phyloP scores from a whole-genome alignment of 257 asterid genomes.

The Solanum bulbocastanum region DNA sequence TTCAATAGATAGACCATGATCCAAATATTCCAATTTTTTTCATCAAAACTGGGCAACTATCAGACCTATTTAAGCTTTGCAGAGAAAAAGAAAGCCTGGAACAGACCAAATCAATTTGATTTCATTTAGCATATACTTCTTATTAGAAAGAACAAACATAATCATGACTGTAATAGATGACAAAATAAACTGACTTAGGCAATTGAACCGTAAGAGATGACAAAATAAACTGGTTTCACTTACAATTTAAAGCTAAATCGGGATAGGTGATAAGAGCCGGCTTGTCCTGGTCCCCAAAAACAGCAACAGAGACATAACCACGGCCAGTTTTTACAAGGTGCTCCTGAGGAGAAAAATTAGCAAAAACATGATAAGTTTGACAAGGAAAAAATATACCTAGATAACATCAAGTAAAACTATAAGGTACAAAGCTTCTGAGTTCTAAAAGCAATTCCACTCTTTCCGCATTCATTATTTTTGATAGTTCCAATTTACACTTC shows the following conservation, averaged over 20 bases:
- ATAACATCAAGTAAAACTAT: slow-evolving; percentile 3
- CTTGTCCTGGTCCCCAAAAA: slow-evolving; percentile 91
- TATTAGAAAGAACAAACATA: background rate
- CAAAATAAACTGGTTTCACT: slow-evolving; percentile 19
- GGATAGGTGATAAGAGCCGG: slow-evolving; percentile 95
- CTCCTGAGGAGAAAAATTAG: slow-evolving; percentile 51
- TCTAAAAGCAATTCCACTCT: slow-evolving; percentile 4
- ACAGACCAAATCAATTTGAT: background rate
- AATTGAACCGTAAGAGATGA: background rate
- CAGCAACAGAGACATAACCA: slow-evolving; percentile 75
- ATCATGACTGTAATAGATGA: background rate
- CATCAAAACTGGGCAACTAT: background rate
- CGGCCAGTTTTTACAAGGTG: slow-evolving; percentile 70
- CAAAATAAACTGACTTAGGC: background rate
- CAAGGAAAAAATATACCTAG: slow-evolving; percentile 2
- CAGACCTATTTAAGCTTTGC: background rate
- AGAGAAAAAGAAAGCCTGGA: background rate
- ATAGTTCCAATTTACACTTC: background rate
- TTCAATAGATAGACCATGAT: background rate
- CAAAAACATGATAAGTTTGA: background rate
- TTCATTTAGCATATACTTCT: background rate
- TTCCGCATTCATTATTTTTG: background rate
- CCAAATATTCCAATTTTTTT: background rate
- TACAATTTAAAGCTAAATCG: slow-evolving; percentile 88
- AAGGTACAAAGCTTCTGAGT: slow-evolving; percentile 19